Conservation (phyloP, 306 rosid genomes). For the Senna siamea region DNA sequence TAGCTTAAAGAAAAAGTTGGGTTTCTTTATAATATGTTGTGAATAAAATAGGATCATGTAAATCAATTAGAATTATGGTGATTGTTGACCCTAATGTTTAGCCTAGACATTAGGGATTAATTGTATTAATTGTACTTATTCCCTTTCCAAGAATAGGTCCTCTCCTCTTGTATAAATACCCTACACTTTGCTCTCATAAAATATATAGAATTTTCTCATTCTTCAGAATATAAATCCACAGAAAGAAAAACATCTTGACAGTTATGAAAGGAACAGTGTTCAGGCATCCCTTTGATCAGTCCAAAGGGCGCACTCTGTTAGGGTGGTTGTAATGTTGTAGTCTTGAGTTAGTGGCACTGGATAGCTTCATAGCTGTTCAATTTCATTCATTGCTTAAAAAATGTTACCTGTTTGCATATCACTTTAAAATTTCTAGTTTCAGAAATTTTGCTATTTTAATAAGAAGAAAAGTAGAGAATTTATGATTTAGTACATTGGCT, state of each 20-base stretch:
- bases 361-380: background rate
- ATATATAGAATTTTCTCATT: no score
- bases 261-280: constrained; percentile 17
- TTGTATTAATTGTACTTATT: no score
- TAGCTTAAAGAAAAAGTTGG: constrained; percentile 34
- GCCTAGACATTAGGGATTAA: no score
- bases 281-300: constrained; percentile 26
- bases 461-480: background rate
- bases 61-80: no score
- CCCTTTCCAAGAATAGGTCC: no score
- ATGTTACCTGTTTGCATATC: background rate
- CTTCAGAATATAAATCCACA: constrained; percentile 34
- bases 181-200: no score
- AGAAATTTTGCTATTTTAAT: no score
- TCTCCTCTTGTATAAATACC: no score
- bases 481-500: background rate
- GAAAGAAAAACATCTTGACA: constrained; percentile 41
- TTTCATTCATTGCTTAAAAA: background rate
- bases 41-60: no score
- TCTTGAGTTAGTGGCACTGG: constrained; percentile 23
- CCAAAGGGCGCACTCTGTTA: background rate
- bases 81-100: no score
- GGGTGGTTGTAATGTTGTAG: constrained; percentile 21
- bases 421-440: no score
- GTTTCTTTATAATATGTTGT: no score